Evolutionary conservation across 345 rosid genomes (phyloP).

Genomic region (Syzygium aqueum): DNA sequence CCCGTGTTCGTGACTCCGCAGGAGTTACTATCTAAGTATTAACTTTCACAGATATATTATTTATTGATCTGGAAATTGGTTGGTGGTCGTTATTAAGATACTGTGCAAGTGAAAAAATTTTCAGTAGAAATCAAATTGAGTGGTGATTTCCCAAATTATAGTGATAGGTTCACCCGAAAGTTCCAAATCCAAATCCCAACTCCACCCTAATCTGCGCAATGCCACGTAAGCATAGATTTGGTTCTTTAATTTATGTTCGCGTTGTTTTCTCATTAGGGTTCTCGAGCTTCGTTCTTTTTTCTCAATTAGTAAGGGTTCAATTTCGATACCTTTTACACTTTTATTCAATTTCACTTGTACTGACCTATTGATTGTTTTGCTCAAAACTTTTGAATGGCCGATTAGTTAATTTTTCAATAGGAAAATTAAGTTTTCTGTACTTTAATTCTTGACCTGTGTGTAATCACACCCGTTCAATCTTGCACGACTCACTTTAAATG

Average conservation of each 20-base stretch:
- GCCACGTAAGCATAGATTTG: not conserved
- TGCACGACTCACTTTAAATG: not conserved
- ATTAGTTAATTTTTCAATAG: not conserved
- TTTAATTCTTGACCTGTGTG: not conserved
- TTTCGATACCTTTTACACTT: not conserved
- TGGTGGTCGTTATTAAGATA: not conserved
- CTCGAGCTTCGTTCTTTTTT: not conserved
- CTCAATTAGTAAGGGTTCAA: not conserved
- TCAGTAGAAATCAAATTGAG: not conserved
- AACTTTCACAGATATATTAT: not conserved
- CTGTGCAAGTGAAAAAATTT: not conserved
- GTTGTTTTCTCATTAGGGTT: not conserved
- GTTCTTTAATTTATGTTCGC: not conserved
- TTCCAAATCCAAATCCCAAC: too few relatives aligned
- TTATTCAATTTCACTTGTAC: not conserved
- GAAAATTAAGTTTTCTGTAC: not conserved
- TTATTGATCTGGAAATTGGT: not conserved
- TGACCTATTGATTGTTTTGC: not conserved
- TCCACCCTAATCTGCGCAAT: too few relatives aligned
- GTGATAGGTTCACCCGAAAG: too few relatives aligned
- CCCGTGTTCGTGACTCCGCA: too few relatives aligned
- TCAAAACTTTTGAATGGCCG: not conserved
- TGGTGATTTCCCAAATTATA: too few relatives aligned
- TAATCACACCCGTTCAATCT: not conserved
- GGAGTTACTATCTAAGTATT: not conserved